A percentile compares a stretch with the other conserved stretches of the same genome.
These are phyloP conservation scores for Sanghuangporus weigelae DNA, from an alignment of 1,284 basidiomycete genomes.

Conservation along the genomic window DNA sequence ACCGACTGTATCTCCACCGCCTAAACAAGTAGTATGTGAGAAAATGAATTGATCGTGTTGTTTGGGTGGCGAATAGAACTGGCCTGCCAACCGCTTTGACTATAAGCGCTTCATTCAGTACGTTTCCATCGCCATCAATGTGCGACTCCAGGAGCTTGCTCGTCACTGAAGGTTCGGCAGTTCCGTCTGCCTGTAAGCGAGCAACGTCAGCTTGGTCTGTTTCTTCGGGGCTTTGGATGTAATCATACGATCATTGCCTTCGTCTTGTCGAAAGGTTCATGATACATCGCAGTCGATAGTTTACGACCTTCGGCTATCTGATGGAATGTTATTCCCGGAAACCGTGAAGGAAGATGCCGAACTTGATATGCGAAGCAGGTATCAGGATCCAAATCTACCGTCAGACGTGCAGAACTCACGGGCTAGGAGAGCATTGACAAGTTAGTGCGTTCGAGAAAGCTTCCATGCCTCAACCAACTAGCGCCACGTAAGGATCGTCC, in stretches of 20 bases:
- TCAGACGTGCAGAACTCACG: background rate
- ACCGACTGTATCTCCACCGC: constrained; percentile 19
- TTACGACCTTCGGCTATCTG: background rate
- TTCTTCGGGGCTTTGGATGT: background rate
- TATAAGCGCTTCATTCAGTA: constrained; percentile 5
- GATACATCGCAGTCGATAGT: background rate
- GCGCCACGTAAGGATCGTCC: constrained; percentile 17
- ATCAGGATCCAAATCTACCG: background rate
- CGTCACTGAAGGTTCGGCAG: constrained; percentile 13
- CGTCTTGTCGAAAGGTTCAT: constrained; percentile 6
- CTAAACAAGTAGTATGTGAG: constrained; percentile 6
- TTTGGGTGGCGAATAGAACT: background rate
- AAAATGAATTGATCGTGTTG: background rate
- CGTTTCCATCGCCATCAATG: background rate
- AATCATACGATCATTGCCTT: constrained; percentile 9
- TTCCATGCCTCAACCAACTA: constrained; percentile 15
- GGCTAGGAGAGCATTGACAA: constrained; percentile 2
- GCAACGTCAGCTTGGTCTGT: background rate
- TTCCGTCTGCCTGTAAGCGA: constrained; percentile 2
- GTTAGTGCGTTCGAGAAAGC: background rate
- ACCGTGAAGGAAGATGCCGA: constrained; percentile 8
- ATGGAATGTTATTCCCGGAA: constrained; percentile 5
- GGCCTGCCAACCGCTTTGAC: background rate
- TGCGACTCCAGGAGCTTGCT: constrained; percentile 1
- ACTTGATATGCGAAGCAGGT: background rate